Evolutionary conservation across 2,329 filamentous ascomycete genomes (phyloP).

Genomic region (Trichoderma sp.): DNA sequence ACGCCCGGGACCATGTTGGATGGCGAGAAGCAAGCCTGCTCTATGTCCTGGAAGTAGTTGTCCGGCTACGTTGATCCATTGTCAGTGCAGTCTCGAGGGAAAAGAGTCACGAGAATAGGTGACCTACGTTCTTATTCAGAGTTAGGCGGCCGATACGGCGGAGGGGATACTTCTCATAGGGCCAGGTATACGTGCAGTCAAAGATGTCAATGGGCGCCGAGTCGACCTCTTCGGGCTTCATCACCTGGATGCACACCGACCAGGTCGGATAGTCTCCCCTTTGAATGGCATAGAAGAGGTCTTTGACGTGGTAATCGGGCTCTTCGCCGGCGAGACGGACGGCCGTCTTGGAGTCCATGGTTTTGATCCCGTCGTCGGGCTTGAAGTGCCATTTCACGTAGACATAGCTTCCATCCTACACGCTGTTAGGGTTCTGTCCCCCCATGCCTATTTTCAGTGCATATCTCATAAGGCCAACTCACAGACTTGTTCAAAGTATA

Average conservation of each 20-base stretch:
- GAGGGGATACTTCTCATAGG: constrained; percentile 63
- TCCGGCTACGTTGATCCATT: constrained; percentile 41
- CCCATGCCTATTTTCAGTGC: too few relatives aligned
- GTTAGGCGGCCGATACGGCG: constrained; percentile 64
- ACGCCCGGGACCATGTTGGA: constrained; percentile 66
- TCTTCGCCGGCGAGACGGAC: constrained; percentile 56
- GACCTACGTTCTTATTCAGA: constrained; percentile 66
- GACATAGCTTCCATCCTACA: constrained; percentile 61
- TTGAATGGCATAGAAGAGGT: constrained; percentile 65
- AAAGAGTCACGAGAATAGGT: too few relatives aligned
- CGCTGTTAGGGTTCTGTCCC: background rate
- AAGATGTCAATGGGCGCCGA: constrained; percentile 59
- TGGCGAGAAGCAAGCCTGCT: constrained; percentile 68
- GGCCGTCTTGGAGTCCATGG: constrained; percentile 61
- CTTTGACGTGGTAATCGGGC: constrained; percentile 64
- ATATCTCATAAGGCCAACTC: background rate
- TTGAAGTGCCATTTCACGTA: constrained; percentile 68
- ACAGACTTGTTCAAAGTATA: constrained; percentile 63
- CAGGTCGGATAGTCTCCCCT: constrained; percentile 63
- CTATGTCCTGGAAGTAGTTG: constrained; percentile 71
- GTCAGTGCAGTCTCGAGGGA: too few relatives aligned
- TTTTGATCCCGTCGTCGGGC: constrained; percentile 64
- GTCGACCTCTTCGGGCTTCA: constrained; percentile 62
- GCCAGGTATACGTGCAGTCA: constrained; percentile 71
- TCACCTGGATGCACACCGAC: constrained; percentile 65